Conservation (phyloP, 2,329 filamentous ascomycete genomes). For the Graphiopsis chlorocephala region DNA sequence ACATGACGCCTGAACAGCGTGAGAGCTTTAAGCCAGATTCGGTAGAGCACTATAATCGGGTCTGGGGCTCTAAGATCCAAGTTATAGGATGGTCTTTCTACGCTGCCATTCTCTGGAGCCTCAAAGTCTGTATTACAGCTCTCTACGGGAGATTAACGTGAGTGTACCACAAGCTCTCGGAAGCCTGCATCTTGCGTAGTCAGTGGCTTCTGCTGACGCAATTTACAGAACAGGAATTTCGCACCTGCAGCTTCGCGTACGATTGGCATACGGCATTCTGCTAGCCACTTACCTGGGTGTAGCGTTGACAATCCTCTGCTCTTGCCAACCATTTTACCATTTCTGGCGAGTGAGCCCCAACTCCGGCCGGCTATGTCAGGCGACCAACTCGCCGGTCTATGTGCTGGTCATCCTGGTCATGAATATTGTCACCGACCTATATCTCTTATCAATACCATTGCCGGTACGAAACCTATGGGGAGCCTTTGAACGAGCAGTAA, state of each 20-base stretch:
- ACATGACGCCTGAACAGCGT: slow-evolving; percentile 1
- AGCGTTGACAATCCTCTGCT: not conserved
- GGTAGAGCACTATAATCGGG: not conserved
- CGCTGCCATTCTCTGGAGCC: slow-evolving; percentile 3
- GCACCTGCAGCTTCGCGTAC: not conserved
- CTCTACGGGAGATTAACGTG: not conserved
- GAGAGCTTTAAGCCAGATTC: not conserved
- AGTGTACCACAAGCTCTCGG: not conserved
- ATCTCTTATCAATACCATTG: not conserved
- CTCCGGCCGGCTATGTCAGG: not conserved
- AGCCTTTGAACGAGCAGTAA: not conserved
- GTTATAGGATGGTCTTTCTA: slow-evolving; percentile 2
- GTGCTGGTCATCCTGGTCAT: not conserved
- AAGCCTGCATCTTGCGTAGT: not conserved
- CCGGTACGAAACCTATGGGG: not conserved
- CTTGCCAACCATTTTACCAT: slow-evolving; percentile 5
- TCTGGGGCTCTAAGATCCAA: slow-evolving; percentile 5
- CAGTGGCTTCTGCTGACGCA: not conserved
- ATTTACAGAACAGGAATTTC: not conserved
- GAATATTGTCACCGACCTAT: not conserved
- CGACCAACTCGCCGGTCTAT: slow-evolving; percentile 4
- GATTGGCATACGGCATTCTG: not conserved
- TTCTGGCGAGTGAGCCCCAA: slow-evolving; percentile 4
- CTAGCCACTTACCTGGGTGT: not conserved
- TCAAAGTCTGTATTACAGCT: slow-evolving; percentile 3